phyloP scores from a whole-genome alignment of 2,329 filamentous ascomycete species.

The Aspergillus fumigatus region DNA sequence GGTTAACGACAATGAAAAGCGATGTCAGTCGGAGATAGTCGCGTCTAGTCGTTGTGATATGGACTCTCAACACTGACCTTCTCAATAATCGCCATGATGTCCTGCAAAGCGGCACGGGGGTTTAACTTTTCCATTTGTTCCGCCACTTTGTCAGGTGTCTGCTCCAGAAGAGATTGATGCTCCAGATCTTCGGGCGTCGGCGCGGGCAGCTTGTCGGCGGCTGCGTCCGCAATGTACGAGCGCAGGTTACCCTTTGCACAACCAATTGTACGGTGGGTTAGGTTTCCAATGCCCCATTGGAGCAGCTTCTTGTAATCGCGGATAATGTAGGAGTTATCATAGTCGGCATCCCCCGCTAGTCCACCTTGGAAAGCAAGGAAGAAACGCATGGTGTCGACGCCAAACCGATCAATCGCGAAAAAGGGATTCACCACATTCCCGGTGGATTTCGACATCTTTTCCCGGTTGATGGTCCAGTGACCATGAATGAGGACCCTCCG shows the following conservation, averaged over 20 bases:
- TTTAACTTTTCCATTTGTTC: slow-evolving; percentile 60
- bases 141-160: slow-evolving; percentile 42
- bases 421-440: slow-evolving; percentile 96
- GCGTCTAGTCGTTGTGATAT: background rate
- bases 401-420: slow-evolving; percentile 83
- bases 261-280: slow-evolving; percentile 66
- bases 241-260: slow-evolving; percentile 65
- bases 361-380: slow-evolving; percentile 80
- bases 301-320: slow-evolving; percentile 75
- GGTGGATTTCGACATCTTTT: slow-evolving; percentile 95
- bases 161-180: slow-evolving; percentile 40
- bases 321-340: slow-evolving; percentile 73
- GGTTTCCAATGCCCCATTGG: slow-evolving; percentile 73
- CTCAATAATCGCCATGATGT: slow-evolving; percentile 59
- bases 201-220: slow-evolving; percentile 24
- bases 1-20: background rate
- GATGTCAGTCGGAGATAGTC: slow-evolving; percentile 5
- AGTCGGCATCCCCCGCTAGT: slow-evolving; percentile 73
- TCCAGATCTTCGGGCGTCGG: slow-evolving; percentile 25
- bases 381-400: slow-evolving; percentile 81
- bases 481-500: slow-evolving; percentile 80
- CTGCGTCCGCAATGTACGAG: slow-evolving; percentile 49
- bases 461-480: slow-evolving; percentile 87
- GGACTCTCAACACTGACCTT: slow-evolving; percentile 43
- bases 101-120: slow-evolving; percentile 60